Percentiles rank a stretch among this genome's conserved stretches.
Evolutionary conservation across 1,284 basidiomycete species (phyloP).

Genomic region (Melampsora occidentalis): DNA sequence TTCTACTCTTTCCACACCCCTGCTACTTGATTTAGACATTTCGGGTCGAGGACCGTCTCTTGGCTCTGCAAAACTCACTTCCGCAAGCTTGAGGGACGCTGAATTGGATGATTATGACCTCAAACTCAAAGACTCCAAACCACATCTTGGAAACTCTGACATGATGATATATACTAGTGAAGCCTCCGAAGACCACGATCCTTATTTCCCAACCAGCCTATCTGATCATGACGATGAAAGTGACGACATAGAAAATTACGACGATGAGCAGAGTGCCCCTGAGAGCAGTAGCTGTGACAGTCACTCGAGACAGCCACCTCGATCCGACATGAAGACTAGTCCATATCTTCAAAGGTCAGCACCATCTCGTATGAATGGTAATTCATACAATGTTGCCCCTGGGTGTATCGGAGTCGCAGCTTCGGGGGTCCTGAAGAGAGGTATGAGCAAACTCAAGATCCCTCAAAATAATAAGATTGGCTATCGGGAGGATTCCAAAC

Average conservation of each 20-base stretch:
- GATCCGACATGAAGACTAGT: background rate
- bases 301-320: background rate
- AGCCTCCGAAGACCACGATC: constrained; percentile 14
- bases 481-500: background rate
- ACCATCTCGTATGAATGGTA: background rate
- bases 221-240: constrained; percentile 5
- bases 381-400: background rate
- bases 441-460: background rate
- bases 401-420: constrained; percentile 6
- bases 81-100: background rate
- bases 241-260: background rate
- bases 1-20: background rate
- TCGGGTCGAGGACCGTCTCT: constrained; percentile 20
- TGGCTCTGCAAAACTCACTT: background rate
- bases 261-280: constrained; percentile 9
- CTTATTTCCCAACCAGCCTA: constrained; percentile 1
- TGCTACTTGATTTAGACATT: constrained; percentile 18
- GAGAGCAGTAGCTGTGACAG: constrained; percentile 23
- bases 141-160: background rate
- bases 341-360: constrained; percentile 10
- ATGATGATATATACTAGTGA: background rate
- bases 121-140: background rate
- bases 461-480: background rate
- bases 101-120: background rate
- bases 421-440: constrained; percentile 7